Evolutionary conservation across 352 stramenopile species (phyloP).

Genomic region (Phytophthora foliorum): DNA sequence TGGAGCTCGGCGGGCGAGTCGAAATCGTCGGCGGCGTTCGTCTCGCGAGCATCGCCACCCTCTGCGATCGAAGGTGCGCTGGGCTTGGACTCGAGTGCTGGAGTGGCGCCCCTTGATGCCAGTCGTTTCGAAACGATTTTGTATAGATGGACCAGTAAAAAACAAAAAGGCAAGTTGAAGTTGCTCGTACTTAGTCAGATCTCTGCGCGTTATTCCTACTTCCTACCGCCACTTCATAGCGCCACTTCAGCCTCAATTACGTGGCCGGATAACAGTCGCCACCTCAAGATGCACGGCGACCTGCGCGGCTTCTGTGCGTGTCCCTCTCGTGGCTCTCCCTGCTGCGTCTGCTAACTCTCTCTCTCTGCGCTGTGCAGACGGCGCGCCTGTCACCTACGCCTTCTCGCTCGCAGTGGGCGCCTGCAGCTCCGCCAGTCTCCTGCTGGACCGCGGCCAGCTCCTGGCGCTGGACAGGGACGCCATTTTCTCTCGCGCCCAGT

Average conservation of each 20-base stretch:
- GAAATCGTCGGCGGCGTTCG: slow-evolving; percentile 23
- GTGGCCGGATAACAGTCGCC: slow-evolving; percentile 17
- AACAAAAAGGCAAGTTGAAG: slow-evolving; percentile 28
- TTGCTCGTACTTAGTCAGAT: slow-evolving; percentile 24
- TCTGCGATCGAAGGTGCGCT: slow-evolving; percentile 10
- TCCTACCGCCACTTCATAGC: slow-evolving; percentile 13
- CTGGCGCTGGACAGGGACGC: slow-evolving; percentile 64
- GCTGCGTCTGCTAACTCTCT: neutral
- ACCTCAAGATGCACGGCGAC: slow-evolving; percentile 73
- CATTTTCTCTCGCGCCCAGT: slow-evolving; percentile 66
- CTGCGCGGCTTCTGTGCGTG: slow-evolving; percentile 85
- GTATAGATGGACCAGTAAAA: neutral
- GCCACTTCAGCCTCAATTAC: slow-evolving; percentile 25
- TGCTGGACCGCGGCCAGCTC: slow-evolving; percentile 66
- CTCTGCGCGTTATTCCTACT: neutral
- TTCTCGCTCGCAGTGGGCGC: slow-evolving; percentile 73
- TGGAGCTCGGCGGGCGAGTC: slow-evolving; percentile 30
- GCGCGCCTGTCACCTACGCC: slow-evolving; percentile 83
- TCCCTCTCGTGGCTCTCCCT: slow-evolving; percentile 14
- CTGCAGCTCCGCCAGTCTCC: slow-evolving; percentile 70
- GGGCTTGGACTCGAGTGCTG: slow-evolving; percentile 2
- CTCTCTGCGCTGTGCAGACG: no score
- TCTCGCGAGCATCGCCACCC: slow-evolving; percentile 32
- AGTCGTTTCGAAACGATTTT: slow-evolving; percentile 34
- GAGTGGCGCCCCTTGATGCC: slow-evolving; percentile 11